Evolutionary conservation across 306 rosid genomes (phyloP).

Genomic region (Carpinus fangiana): DNA sequence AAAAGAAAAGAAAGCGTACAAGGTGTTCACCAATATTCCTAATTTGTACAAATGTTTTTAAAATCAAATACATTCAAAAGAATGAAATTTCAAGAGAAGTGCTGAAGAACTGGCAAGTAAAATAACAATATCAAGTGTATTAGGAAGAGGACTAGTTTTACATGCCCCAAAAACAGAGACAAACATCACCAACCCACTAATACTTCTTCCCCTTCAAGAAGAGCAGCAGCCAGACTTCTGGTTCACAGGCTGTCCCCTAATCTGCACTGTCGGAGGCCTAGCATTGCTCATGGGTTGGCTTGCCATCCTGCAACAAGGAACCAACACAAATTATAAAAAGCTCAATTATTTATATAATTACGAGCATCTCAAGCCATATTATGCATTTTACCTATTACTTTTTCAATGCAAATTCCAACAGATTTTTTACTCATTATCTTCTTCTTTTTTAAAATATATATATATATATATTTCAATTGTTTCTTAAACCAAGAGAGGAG

Average conservation of each 20-base stretch:
- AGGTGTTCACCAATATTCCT: slow-evolving; percentile 78
- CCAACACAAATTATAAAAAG: not conserved
- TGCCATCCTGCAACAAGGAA: slow-evolving; percentile 75
- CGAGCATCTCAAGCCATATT: no score
- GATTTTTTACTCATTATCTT: no score
- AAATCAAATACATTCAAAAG: slow-evolving; percentile 87
- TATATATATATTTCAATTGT: no score
- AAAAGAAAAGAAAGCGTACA: slow-evolving; percentile 31
- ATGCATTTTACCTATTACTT: no score
- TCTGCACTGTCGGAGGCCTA: slow-evolving; percentile 95
- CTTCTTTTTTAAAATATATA: no score
- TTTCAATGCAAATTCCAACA: no score
- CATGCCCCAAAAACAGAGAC: slow-evolving; percentile 50
- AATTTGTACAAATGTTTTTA: slow-evolving; percentile 77
- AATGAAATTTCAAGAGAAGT: slow-evolving; percentile 67
- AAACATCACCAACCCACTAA: slow-evolving; percentile 39
- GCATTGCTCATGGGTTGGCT: slow-evolving; percentile 92
- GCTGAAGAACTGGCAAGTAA: slow-evolving; percentile 45
- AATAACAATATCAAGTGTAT: slow-evolving; percentile 50
- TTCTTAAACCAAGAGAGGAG: no score
- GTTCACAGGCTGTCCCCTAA: slow-evolving; percentile 97
- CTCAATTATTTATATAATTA: not conserved
- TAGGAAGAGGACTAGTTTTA: slow-evolving; percentile 52
- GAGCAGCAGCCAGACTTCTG: slow-evolving; percentile 99
- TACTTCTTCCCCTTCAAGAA: slow-evolving; percentile 48